Evolutionary conservation across 2,329 filamentous ascomycete species (phyloP).

Genomic region (Fusarium sp.): DNA sequence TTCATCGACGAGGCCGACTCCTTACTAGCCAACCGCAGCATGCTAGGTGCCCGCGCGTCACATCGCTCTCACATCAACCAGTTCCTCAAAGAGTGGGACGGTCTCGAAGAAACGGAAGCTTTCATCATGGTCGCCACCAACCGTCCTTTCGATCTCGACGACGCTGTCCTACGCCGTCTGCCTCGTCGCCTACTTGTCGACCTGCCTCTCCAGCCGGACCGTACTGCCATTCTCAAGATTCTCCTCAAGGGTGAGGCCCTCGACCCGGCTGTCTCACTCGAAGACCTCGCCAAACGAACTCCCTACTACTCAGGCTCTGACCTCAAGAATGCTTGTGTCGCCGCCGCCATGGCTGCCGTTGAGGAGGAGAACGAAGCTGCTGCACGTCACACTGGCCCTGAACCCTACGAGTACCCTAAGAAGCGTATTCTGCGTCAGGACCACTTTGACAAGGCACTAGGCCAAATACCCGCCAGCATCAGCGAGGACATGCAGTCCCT

Average conservation of each 20-base stretch:
- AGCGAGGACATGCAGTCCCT: slow-evolving; percentile 93
- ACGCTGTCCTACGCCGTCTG: slow-evolving; percentile 81
- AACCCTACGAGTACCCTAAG: slow-evolving; percentile 71
- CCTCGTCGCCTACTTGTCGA: slow-evolving; percentile 80
- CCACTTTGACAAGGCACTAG: slow-evolving; percentile 88
- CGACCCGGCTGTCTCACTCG: slow-evolving; percentile 69
- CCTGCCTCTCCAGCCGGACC: slow-evolving; percentile 73
- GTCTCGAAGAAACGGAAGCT: slow-evolving; percentile 81
- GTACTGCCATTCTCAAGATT: slow-evolving; percentile 75
- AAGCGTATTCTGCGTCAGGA: slow-evolving; percentile 62
- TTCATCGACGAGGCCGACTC: slow-evolving; percentile 98
- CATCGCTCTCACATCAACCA: slow-evolving; percentile 96
- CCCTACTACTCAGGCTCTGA: slow-evolving; percentile 86
- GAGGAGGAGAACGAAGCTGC: slow-evolving; percentile 73
- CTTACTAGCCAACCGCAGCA: slow-evolving; percentile 82
- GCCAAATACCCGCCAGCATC: slow-evolving; percentile 91
- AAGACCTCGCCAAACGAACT: slow-evolving; percentile 72
- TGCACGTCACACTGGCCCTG: slow-evolving; percentile 52
- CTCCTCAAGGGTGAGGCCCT: slow-evolving; percentile 76
- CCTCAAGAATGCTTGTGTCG: slow-evolving; percentile 84
- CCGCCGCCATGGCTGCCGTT: slow-evolving; percentile 82
- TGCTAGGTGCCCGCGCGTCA: slow-evolving; percentile 71
- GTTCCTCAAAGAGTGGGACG: slow-evolving; percentile 97
- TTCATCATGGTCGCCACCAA: slow-evolving; percentile 99
- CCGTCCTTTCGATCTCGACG: slow-evolving; percentile 92